Evolutionary conservation across 169 alveolate genomes (phyloP).

Genomic region (Plasmodium sp.): DNA sequence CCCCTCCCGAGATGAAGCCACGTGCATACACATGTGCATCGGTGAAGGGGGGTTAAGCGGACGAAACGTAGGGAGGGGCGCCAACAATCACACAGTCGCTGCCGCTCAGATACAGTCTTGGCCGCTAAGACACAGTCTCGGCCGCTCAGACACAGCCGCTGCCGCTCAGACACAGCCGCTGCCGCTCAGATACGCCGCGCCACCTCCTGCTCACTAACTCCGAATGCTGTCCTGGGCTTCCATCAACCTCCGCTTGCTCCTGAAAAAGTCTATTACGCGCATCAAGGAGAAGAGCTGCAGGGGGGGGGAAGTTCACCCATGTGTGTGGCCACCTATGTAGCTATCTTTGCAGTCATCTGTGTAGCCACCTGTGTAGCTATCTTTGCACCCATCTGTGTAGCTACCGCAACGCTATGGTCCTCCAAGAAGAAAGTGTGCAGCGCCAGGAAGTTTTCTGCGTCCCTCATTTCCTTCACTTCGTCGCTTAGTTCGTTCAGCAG

Average conservation of each 20-base stretch:
- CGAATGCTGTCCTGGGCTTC: conserved; percentile 11
- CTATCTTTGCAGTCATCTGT: not conserved
- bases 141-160: not conserved
- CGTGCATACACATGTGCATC: not conserved
- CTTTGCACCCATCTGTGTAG: not conserved
- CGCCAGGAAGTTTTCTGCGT: conserved; percentile 32
- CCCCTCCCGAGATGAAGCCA: not conserved
- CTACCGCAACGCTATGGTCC: conserved; percentile 17
- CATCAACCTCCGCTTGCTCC: conserved; percentile 22
- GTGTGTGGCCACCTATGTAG: not conserved
- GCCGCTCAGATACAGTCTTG: not conserved
- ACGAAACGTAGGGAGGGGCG: not conserved
- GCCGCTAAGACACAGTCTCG: not conserved
- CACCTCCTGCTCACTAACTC: not conserved
- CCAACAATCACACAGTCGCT: not conserved
- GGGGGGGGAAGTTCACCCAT: not conserved
- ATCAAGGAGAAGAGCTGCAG: conserved; percentile 48
- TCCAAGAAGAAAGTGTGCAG: conserved; percentile 46
- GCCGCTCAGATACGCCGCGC: not conserved
- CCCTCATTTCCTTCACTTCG: conserved; percentile 1
- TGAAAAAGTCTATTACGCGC: conserved; percentile 54
- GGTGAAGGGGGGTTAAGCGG: not conserved
- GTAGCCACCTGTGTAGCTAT: too few relatives aligned
- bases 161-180: not conserved
- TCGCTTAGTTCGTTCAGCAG: conserved; percentile 35